Evolutionary conservation across 2,329 filamentous ascomycete species (phyloP), one percentile per base, ranked within the genome.

Genomic region (Rugonectria rugulosa): DNA sequence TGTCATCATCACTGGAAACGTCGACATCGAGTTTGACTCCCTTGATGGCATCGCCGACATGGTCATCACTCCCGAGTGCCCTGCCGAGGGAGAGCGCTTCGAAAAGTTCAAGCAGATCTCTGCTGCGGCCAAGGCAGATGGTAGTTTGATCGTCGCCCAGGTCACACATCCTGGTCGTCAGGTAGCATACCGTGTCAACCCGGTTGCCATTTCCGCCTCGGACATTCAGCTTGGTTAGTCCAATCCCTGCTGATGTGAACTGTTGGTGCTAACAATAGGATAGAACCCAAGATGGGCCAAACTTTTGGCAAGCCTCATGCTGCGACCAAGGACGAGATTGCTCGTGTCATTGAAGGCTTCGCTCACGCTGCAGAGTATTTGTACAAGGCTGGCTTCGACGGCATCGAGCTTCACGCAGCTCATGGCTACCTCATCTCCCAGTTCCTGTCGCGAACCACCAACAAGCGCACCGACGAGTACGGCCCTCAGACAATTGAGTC

Each of bases 1-100:
- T 3, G 62, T 84, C 36, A 81, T 88, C 43, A 69, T 88, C 1
- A 86, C 84, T 1, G 86, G 87, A 37, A 89, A 89, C 71, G 75
- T 88, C 54, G 85, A 87, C 79, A 79, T 88, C 46, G 83, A 87
- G 40, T 84, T 81, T 60, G 81, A 85, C 41, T 79, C 85, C 31
- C 71, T 86, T 3, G 82, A 86, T 59, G 76, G 74, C 3, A 61
- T 77, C 8, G 84, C 83, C 6, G 84, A 86, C 67, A 73, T 75
- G 6, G 84, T 89, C 65, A 84, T 90, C 53, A 82, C 85, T 1
- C 72, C 72, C 8, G 77, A 77, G 5, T 78, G 79, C 10, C 70
- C 75, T 0, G 81, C 80, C 51, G 72, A 76, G 9, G 86, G 85
- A 24, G 76, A 82, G 56, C 78, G 87, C 7, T 89, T 90, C 62